Base-by-base conservation (phyloP, 2,329 filamentous ascomycete species). In the Aspergillus aculeatus region DNA sequence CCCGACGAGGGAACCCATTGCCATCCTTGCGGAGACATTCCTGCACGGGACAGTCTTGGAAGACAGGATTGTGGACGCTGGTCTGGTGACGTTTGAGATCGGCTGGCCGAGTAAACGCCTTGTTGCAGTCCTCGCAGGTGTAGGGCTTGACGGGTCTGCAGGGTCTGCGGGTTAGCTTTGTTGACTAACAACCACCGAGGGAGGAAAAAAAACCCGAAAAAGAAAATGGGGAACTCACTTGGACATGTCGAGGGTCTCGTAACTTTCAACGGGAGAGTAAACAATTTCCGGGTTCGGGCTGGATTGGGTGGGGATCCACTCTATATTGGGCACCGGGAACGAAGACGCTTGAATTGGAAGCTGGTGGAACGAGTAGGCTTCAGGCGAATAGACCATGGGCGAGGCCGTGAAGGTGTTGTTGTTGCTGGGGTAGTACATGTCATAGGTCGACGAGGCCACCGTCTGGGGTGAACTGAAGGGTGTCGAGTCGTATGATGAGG, bases 1-100 rank as follows among this genome's bases (percentile, higher is more conserved):
- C 85, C 55, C 79, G 76, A 5, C 84, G 77, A 4, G 81, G 81
- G 66, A 86, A 87, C 0, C 83, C 84, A 60, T 78, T 73, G 47
- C 63, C 67, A 5, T 76, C 77, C 65, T 81, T 82, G 16, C 81
- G 77, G 47, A 71, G 69, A 66, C 82, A 83, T 47, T 74, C 71
- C 2, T 70, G 67, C 29, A 75, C 69, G 1, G 76, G 73, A 64
- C 82, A 84, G 58, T 82, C 77, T 52, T 77, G 71, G 61, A 73
- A 73, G 12, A 75, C 66, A 5, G 77, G 77, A 56, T 74, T 73
- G 65, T 83, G 82, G 14, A 80, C 77, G 51, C 75, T 79, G n/a
- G 72, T 70, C 53, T 77, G 70, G 63, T 84, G 82, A 6, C 82
- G 80, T 62, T 79, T 78, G 11, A 83, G 69, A 64, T 84, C 82